phyloP scores from a whole-genome alignment of 2,329 filamentous ascomycete genomes.

The Fusarium zealandicum region DNA sequence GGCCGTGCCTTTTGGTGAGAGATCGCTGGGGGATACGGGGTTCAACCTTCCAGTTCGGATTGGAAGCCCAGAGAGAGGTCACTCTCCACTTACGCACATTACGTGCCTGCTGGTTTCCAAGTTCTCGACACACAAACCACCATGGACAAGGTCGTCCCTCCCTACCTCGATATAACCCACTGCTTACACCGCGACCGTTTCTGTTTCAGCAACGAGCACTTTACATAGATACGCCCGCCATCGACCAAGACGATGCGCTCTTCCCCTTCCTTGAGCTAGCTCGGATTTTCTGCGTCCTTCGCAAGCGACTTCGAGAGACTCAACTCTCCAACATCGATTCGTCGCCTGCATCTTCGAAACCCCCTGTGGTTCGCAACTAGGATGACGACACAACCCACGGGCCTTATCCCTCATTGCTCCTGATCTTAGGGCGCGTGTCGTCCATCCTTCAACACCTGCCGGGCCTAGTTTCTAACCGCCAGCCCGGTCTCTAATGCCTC shows the following conservation, averaged over 20 bases:
- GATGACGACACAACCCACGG: slow-evolving; percentile 30
- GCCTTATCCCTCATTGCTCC: slow-evolving; percentile 9
- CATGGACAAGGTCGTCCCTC: slow-evolving; percentile 3
- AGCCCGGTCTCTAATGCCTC: not conserved
- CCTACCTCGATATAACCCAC: not conserved
- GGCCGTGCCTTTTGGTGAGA: slow-evolving; percentile 3
- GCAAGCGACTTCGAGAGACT: slow-evolving; percentile 16
- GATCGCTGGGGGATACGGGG: not conserved
- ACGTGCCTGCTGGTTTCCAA: slow-evolving; percentile 19
- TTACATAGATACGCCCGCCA: not conserved
- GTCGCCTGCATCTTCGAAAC: not conserved
- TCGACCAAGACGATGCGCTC: slow-evolving; percentile 21
- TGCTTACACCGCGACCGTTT: not conserved
- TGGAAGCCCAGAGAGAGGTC: slow-evolving; percentile 2
- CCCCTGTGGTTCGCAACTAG: slow-evolving; percentile 21
- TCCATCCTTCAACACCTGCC: not conserved
- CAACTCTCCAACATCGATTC: slow-evolving; percentile 1
- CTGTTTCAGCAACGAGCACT: slow-evolving; percentile 3
- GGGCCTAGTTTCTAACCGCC: not conserved
- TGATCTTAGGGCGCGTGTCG: slow-evolving; percentile 16
- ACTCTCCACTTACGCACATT: slow-evolving; percentile 24
- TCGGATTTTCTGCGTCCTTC: not conserved
- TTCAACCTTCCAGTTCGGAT: not conserved
- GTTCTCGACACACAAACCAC: slow-evolving; percentile 2
- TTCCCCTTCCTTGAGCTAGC: slow-evolving; percentile 12